phyloP scores from a whole-genome alignment of 1,139 yeast species.

The Taphrina populina region DNA sequence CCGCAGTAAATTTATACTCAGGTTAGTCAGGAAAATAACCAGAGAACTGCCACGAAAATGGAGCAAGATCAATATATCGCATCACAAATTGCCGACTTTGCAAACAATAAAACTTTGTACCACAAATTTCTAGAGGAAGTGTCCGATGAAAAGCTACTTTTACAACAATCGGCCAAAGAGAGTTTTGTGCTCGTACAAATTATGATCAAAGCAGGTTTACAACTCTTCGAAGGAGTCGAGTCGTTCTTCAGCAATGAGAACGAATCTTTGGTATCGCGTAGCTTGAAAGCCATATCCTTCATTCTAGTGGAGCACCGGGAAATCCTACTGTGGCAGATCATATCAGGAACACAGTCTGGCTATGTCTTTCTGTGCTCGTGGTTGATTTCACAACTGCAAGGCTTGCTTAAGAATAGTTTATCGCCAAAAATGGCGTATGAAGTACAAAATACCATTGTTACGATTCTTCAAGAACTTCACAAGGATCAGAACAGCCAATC shows the following conservation, averaged over 20 bases:
- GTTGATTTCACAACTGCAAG: background rate
- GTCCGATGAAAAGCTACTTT: conserved; percentile 5
- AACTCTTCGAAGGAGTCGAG: background rate
- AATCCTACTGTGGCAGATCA: background rate
- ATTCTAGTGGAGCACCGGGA: background rate
- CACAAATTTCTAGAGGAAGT: conserved; percentile 17
- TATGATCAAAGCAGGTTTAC: conserved; percentile 18
- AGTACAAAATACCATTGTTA: too few species aligned
- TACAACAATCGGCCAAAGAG: conserved; percentile 6
- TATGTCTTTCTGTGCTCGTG: conserved; percentile 1
- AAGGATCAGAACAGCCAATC: too few species aligned
- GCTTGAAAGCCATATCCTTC: conserved; percentile 2
- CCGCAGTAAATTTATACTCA: too few species aligned
- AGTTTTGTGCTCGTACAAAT: conserved; percentile 12
- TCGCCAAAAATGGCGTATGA: too few species aligned
- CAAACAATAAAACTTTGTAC: conserved; percentile 11
- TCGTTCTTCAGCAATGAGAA: background rate
- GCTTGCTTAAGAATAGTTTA: too few species aligned
- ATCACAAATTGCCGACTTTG: conserved; percentile 13
- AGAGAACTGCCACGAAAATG: too few species aligned
- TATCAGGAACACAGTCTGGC: background rate
- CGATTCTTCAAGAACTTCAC: too few species aligned
- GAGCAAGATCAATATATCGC: conserved; percentile 4
- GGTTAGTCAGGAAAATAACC: too few species aligned
- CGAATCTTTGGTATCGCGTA: conserved; percentile 6